phyloP scores from a whole-genome alignment of 108 stramenopile species.

The Epipyxis sp. region DNA sequence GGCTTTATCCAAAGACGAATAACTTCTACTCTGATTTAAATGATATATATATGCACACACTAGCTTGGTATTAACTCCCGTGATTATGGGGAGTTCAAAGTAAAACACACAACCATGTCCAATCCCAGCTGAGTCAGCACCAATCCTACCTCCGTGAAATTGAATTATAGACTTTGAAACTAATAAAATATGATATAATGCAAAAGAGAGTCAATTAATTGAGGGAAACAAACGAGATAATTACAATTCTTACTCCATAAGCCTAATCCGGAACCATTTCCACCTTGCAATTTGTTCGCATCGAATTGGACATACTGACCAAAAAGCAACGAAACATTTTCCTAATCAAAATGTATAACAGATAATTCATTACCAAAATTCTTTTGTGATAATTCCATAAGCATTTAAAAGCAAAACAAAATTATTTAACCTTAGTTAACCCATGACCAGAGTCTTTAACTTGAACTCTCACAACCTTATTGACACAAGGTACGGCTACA shows the following conservation, averaged over 20 bases:
- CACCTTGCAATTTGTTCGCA: conserved; percentile 22
- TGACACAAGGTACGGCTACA: no score
- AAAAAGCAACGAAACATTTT: conserved; percentile 17
- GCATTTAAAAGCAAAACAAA: no score
- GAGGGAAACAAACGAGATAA: background rate
- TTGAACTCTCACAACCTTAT: conserved; percentile 5
- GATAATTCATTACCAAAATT: no score
- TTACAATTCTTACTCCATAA: conserved; percentile 30
- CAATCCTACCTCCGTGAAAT: conserved; percentile 13
- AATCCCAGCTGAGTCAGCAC: background rate
- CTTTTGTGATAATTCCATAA: no score
- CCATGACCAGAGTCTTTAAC: conserved; percentile 12
- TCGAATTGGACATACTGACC: conserved; percentile 12
- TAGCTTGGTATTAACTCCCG: no score
- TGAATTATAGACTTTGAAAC: conserved; percentile 20
- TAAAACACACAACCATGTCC: conserved; percentile 12
- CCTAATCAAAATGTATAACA: conserved; percentile 23
- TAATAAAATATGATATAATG: background rate
- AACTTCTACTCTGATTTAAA: no score
- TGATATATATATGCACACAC: no score
- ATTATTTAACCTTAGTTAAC: conserved; percentile 1
- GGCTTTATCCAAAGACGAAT: no score
- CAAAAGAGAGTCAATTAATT: background rate
- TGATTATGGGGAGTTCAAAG: conserved; percentile 31
- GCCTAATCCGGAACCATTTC: conserved; percentile 19